Evolutionary conservation across 495 filamentous ascomycete genomes (phyloP), one percentile per base, ranked within the genome.

Genomic region (Talaromyces borbonicus): DNA sequence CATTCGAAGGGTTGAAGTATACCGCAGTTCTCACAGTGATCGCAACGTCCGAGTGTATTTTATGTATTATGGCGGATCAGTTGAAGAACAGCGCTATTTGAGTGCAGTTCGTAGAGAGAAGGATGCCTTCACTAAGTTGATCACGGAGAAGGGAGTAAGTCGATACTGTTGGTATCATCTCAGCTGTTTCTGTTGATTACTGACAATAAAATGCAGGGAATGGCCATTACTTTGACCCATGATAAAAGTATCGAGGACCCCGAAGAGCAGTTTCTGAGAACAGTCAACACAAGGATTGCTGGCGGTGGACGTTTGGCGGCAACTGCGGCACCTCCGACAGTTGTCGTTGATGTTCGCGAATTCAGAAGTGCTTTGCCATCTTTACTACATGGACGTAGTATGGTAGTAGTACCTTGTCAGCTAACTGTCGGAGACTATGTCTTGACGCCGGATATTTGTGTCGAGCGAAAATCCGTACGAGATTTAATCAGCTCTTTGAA

Each of bases 351-450:
- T 56, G 84, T 95, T 27, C 87, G 92, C 51, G 92, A 98, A 60
- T 96, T 98, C 57, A 80, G 90, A 54, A 94, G 88, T 30, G 87
- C 85, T 0, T 78, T 98, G 0, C 90, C 92, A 1, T 95, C 89
- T 0, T 75, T 97, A 16, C 71, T 97, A 1, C 90, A 98, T 60
- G 93, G 84, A 14, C 81, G 85, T 37, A 83, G 76, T 52, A 87
- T 92, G 67, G 63, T 85, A 32, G 79, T 96, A 31, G 79, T 96
- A 0, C 93, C 92, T 15, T 95, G 89, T 65, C 90, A 90, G 74
- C 70, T 98, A 40, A 98, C 92, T 8, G 93, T 98, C 0, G 92
- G 90, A 47, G 92, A 98, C 67, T 98, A 98, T 67, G 81, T 97
- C 52, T 75, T 97, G 24, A 87, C 82, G 5, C 92, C 90, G 9